Base-by-base conservation (phyloP, 164 flowering plant genomes). In the Vitis rupestris region DNA sequence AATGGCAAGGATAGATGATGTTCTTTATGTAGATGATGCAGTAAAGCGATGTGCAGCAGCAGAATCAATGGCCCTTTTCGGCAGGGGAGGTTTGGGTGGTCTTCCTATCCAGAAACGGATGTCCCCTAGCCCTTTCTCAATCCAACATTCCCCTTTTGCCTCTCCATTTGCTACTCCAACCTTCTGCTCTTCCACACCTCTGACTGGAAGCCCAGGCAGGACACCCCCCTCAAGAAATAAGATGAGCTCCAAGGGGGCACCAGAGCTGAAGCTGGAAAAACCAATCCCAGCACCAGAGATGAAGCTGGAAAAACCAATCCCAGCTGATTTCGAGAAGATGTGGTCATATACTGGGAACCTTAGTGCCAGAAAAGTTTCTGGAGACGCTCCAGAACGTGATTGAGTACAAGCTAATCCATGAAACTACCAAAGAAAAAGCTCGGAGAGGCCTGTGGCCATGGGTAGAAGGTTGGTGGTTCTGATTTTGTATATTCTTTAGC, bases 1-100 rank as follows among this genome's bases (percentile, higher is more conserved):
- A 62, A 84, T 84, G 82, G 91, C 91, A 1, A 84, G 91, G 65
- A 89, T 89, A 27, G 94, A 89, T 17, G 91, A 89, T 67, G 83
- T 89, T 44, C 61, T 87, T 13, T 86, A 75, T 52, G 90, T 80
- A 0, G 93, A 89, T 68, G 91, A 87, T 78, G 81, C 91, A 2
- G 68, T 60, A 31, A 83, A 71, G 59, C 77, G 71, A 37, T 75
- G 82, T 74, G 81, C 81, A 57, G 81, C 80, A 10, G 78, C 83
- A 48, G 89, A 87, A 31, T 66, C 84, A 12, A 51, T 75, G 70
- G 76, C 93, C 13, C 68, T 85, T 15, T 86, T 85, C 76, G 61
- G 74, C 73, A 74, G 86, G 60, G 84, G 84, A 23, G 86, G 88
- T 64, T 61, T 79, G 14, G 81, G 83, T 49, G 86, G 86, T 52